Evolutionary conservation across 441 rosid species (phyloP).

Genomic region (Dalechampia spathulata): DNA sequence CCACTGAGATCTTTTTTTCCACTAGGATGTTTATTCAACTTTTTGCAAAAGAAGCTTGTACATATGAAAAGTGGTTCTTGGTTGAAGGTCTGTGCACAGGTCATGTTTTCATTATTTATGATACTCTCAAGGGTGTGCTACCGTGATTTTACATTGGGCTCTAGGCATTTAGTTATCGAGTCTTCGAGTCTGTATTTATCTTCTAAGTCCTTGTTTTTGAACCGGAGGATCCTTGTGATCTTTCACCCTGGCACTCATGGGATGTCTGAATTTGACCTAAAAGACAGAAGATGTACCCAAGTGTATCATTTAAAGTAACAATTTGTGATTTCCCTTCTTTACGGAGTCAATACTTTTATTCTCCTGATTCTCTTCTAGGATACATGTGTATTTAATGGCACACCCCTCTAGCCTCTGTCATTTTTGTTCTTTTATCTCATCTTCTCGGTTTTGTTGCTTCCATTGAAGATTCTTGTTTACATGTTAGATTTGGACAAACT

Average conservation of each 20-base stretch:
- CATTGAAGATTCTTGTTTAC: not conserved
- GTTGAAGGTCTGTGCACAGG: conserved; percentile 43
- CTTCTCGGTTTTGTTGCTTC: not conserved
- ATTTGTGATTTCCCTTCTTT: conserved; percentile 17
- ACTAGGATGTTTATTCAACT: conserved; percentile 18
- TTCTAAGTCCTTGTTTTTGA: conserved; percentile 7
- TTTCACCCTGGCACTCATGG: conserved; percentile 14
- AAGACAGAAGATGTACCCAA: conserved; percentile 22
- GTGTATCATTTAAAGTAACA: conserved; percentile 24
- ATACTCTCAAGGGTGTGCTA: conserved; percentile 24
- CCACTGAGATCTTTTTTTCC: conserved; percentile 14
- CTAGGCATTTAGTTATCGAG: conserved; percentile 21
- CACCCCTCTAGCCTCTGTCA: not conserved
- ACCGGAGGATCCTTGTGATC: conserved; percentile 23
- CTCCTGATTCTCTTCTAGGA: not conserved
- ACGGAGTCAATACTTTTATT: conserved; percentile 10
- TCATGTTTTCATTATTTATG: conserved; percentile 22
- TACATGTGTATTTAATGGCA: not conserved
- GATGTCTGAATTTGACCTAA: conserved; percentile 26
- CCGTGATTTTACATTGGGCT: conserved; percentile 20
- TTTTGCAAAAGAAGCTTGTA: conserved; percentile 23
- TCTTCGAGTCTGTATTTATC: conserved; percentile 26
- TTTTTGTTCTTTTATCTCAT: no score
- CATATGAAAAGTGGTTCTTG: conserved; percentile 28
- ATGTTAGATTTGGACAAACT: not conserved